phyloP scores from a whole-genome alignment of 2,329 filamentous ascomycete species.

The Epichloe glyceriae region DNA sequence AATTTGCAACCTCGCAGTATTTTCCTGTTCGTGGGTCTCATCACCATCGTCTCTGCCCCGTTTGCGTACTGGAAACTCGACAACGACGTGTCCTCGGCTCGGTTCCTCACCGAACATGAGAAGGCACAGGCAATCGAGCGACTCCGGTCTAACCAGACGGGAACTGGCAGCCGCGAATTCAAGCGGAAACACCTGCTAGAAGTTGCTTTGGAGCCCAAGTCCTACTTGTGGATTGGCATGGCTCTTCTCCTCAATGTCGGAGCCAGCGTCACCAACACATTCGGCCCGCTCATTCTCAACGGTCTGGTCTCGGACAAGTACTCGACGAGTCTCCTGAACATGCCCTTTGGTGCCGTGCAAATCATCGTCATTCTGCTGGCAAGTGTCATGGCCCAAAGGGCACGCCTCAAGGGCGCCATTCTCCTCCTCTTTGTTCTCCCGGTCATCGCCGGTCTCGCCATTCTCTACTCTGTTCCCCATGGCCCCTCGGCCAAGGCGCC shows the following conservation, averaged over 20 bases:
- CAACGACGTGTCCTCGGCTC: slow-evolving; percentile 41
- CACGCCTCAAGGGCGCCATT: slow-evolving; percentile 42
- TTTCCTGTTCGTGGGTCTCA: slow-evolving; percentile 47
- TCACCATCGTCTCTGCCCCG: slow-evolving; percentile 45
- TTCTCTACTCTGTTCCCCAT: slow-evolving; percentile 42
- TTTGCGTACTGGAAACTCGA: slow-evolving; percentile 48
- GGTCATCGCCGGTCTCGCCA: slow-evolving; percentile 44
- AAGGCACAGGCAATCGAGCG: slow-evolving; percentile 56
- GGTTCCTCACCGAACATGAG: slow-evolving; percentile 51
- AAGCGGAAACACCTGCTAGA: slow-evolving; percentile 52
- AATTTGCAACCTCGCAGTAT: slow-evolving; percentile 15
- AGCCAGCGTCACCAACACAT: slow-evolving; percentile 49
- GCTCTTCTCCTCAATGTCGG: slow-evolving; percentile 51
- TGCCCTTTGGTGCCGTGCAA: slow-evolving; percentile 53
- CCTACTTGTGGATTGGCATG: slow-evolving; percentile 48
- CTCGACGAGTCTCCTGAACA: slow-evolving; percentile 47
- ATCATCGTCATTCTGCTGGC: slow-evolving; percentile 43
- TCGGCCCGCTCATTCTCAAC: slow-evolving; percentile 49
- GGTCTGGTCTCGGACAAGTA: slow-evolving; percentile 48
- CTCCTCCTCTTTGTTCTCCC: slow-evolving; percentile 41
- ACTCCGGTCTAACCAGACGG: slow-evolving; percentile 62
- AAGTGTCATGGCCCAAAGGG: slow-evolving; percentile 44
- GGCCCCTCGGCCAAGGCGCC: slow-evolving; percentile 19
- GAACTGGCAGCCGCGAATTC: slow-evolving; percentile 57
- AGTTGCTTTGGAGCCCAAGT: slow-evolving; percentile 34